Base-by-base conservation (phyloP, 2,329 filamentous ascomycete species). In the Fusarium redolens region DNA sequence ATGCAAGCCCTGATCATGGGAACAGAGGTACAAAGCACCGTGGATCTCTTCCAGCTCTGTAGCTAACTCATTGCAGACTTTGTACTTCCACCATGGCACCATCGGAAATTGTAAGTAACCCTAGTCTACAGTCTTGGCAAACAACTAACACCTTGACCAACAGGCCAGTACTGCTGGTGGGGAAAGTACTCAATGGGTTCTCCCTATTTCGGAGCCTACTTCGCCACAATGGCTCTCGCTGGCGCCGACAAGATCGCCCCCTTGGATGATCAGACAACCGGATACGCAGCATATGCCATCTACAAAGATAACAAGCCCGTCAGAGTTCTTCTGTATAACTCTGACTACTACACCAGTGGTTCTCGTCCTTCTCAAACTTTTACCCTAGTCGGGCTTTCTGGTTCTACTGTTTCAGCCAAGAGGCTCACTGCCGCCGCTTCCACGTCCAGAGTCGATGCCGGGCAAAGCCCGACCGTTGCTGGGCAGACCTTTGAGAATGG, bases 321-420 rank as follows among this genome's bases (percentile, higher is more conserved):
- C 1, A 10, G 37, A 3, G 51, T 55, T 31, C 51, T 55, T 15
- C 25, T 55, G 5, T 55, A 55, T 1, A 55, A 55, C 15, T 55
- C 51, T 11, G 37, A 55, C 5, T 55, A 55, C 14, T 55, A 55
- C 10, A 55, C 28, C 18, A 55, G 1, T 0, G 51, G 51, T 0
- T 4, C 51, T 31, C 51, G 51, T 7, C 7, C 51, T 30, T 31
- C 51, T 41, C 51, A 55, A 38, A 14, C 7, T 2, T 55, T 43
- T 11, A 31, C 37, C 2, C 25, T 55, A 0, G 1, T 35, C 0
- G 51, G 51, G 0, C 37, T 55, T 1, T 31, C 37, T 31, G 18
- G 22, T 13, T 31, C 37, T 2, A 43, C 22, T 13, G 51, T 43
- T 1, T 55, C 37, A 2, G 51, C 51, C 4, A 55, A 43, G 25